These are phyloP conservation scores for Endocalyx cinctus DNA, from an alignment of 2,329 filamentous ascomycete genomes.

Conservation along the genomic window DNA sequence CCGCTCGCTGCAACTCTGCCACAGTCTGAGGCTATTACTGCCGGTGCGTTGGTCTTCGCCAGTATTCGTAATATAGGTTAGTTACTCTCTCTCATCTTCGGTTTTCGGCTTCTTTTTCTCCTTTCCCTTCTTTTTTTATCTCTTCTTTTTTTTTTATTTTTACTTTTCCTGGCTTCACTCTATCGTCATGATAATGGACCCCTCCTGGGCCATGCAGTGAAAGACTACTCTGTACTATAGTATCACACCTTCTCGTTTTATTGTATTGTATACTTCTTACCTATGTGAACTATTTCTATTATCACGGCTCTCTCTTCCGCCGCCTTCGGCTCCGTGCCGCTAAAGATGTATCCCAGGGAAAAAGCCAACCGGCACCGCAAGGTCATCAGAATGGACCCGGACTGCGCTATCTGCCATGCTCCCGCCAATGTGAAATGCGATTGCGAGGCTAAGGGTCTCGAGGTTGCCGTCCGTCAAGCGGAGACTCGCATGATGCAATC, in stretches of 20 bases:
- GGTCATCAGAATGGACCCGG: conserved; percentile 61
- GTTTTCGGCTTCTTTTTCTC: conserved; percentile 16
- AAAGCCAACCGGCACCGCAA: conserved; percentile 38
- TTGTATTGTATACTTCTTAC: conserved; percentile 16
- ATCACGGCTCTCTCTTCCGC: conserved; percentile 22
- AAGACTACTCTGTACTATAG: conserved; percentile 31
- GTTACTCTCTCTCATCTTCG: conserved; percentile 26
- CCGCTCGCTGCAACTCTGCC: conserved; percentile 28
- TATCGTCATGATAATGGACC: too few species aligned
- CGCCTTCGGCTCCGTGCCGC: conserved; percentile 28
- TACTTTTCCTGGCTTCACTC: too few species aligned
- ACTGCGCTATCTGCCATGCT: conserved; percentile 62
- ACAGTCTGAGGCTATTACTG: conserved; percentile 17
- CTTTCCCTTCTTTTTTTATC: conserved; percentile 14
- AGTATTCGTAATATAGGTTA: conserved; percentile 32
- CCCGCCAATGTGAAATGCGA: conserved; percentile 57
- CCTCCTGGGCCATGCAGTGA: conserved; percentile 30
- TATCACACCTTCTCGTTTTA: too few species aligned
- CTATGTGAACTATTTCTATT: conserved; percentile 21
- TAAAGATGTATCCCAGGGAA: conserved; percentile 51
- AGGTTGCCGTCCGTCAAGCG: conserved; percentile 58
- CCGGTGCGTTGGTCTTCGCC: conserved; percentile 26
- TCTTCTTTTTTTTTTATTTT: conserved; percentile 17
- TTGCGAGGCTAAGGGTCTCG: conserved; percentile 62
- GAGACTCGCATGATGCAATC: conserved; percentile 60